Conservation (phyloP, 176 grass and related monocot genomes). For the Carex parvula region DNA sequence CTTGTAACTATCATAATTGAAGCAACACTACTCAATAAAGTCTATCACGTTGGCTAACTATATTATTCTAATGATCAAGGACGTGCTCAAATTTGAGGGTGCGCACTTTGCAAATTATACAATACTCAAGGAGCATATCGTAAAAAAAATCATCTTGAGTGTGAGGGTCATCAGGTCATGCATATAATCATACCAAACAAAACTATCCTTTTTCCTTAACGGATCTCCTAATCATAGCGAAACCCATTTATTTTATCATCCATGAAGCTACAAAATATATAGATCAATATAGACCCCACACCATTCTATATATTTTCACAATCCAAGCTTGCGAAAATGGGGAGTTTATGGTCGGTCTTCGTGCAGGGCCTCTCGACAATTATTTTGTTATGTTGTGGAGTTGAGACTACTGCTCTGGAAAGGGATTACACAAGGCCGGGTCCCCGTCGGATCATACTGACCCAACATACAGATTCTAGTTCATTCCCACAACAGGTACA, state of each 20-base stretch:
- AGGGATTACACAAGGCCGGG: slow-evolving; percentile 50
- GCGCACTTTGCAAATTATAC: too few relatives aligned
- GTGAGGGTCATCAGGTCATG: too few relatives aligned
- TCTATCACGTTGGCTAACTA: too few relatives aligned
- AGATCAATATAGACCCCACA: not conserved
- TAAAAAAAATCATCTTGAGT: too few relatives aligned
- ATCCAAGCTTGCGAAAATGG: slow-evolving; percentile 27
- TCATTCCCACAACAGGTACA: slow-evolving; percentile 65
- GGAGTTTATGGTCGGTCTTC: slow-evolving; percentile 41
- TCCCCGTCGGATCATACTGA: slow-evolving; percentile 33
- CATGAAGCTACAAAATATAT: not conserved
- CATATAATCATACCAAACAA: too few relatives aligned
- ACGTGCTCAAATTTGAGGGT: too few relatives aligned
- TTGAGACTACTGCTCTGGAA: not conserved
- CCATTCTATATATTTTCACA: slow-evolving; percentile 13
- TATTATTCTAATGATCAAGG: too few relatives aligned
- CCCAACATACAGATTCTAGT: slow-evolving; percentile 31
- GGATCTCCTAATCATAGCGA: not conserved
- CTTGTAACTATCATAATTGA: too few relatives aligned
- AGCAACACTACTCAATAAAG: too few relatives aligned
- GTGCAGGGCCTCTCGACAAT: slow-evolving; percentile 45
- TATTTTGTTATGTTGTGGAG: slow-evolving; percentile 15
- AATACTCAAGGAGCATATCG: too few relatives aligned
- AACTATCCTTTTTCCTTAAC: too few relatives aligned
- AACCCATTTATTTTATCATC: not conserved